A percentile compares a stretch with the other conserved stretches of the same genome.
phyloP scores from a whole-genome alignment of 148 eudicot species.

The Bassia scoparia region DNA sequence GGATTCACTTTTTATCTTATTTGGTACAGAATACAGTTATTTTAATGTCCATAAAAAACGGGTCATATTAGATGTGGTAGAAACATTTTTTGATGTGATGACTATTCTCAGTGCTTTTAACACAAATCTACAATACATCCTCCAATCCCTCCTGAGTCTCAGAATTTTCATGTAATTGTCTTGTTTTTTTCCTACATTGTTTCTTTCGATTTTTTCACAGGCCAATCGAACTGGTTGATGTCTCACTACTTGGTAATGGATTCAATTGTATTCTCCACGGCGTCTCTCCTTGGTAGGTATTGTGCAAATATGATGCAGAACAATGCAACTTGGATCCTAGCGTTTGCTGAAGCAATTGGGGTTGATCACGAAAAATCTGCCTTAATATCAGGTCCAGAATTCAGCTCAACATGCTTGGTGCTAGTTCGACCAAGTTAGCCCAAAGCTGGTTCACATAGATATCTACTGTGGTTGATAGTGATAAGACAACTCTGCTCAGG shows the following conservation, averaged over 20 bases:
- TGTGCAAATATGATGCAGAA: slow-evolving; percentile 95
- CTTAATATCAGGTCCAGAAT: slow-evolving; percentile 81
- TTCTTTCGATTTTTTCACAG: too few species aligned
- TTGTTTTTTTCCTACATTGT: too few species aligned
- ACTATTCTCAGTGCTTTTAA: too few species aligned
- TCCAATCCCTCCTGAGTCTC: too few species aligned
- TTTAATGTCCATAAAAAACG: too few species aligned
- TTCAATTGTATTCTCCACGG: slow-evolving; percentile 5
- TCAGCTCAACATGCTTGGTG: slow-evolving; percentile 86
- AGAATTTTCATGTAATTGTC: too few species aligned
- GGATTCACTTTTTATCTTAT: too few species aligned
- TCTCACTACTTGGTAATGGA: not conserved
- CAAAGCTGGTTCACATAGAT: slow-evolving; percentile 84
- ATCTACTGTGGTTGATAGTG: slow-evolving; percentile 97
- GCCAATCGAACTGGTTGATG: not conserved
- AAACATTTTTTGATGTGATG: too few species aligned
- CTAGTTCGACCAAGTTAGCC: slow-evolving; percentile 80
- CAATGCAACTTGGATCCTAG: slow-evolving; percentile 83
- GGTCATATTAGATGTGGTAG: too few species aligned
- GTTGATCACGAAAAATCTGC: slow-evolving; percentile 72
- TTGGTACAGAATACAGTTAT: too few species aligned
- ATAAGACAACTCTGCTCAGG: slow-evolving; percentile 39
- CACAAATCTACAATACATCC: too few species aligned
- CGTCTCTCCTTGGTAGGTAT: slow-evolving; percentile 51
- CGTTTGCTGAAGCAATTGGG: slow-evolving; percentile 77